Conservation (phyloP, 2,329 filamentous ascomycete genomes). For the Proliferodiscus dingleyae region DNA sequence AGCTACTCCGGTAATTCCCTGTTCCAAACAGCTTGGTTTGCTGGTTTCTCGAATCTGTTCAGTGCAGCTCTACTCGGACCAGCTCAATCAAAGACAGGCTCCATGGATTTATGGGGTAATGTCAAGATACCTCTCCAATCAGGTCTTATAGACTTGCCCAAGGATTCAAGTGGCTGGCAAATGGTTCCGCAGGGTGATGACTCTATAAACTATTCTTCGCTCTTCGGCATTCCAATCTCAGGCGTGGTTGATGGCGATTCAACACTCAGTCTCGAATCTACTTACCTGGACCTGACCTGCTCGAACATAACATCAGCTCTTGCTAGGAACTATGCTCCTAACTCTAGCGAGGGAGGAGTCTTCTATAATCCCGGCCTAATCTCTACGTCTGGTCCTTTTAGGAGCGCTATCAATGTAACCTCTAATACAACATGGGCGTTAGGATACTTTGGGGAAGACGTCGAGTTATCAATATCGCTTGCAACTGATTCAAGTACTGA, state of each 20-base stretch:
- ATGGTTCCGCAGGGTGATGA: conserved; percentile 7
- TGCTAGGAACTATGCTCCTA: conserved; percentile 3
- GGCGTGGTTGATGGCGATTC: conserved; percentile 12
- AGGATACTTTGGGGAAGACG: conserved; percentile 19
- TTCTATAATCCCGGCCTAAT: conserved; percentile 20
- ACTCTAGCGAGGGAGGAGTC: not conserved
- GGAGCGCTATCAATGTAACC: conserved; percentile 12
- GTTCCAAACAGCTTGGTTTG: conserved; percentile 16
- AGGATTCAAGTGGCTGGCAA: conserved; percentile 18
- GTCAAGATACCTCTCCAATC: conserved; percentile 22
- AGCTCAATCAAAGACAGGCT: conserved; percentile 12
- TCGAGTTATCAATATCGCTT: conserved; percentile 9
- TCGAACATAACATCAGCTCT: conserved; percentile 12
- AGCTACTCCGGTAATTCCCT: conserved; percentile 11
- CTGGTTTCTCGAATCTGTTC: conserved; percentile 17
- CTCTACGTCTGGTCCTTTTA: conserved; percentile 17
- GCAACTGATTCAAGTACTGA: conserved; percentile 3
- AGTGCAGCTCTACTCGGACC: conserved; percentile 17
- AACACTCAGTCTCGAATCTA: conserved; percentile 19
- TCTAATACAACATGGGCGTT: conserved; percentile 16
- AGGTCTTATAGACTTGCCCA: conserved; percentile 7
- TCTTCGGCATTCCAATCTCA: conserved; percentile 19
- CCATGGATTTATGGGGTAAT: conserved; percentile 18
- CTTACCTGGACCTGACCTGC: conserved; percentile 20
- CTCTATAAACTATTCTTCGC: conserved; percentile 13